These are phyloP conservation scores for Cutaneotrichosporon spelunceum DNA, from an alignment of 1,284 basidiomycete genomes.

Conservation along the genomic window DNA sequence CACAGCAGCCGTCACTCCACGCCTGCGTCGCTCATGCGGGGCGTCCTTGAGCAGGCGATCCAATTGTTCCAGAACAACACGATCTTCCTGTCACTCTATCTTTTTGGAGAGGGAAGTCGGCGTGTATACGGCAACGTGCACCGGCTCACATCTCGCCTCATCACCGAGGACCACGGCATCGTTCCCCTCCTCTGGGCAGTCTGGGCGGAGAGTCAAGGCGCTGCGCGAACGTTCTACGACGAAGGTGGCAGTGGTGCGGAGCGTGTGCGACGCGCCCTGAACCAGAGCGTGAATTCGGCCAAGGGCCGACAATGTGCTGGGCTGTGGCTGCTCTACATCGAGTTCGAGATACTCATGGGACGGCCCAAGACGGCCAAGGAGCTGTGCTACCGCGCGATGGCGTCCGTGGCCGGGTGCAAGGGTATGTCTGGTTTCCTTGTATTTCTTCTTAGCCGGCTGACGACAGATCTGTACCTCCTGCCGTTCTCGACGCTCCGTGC, in stretches of 20 bases:
- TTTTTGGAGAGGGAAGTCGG: conserved; percentile 49
- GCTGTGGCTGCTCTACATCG: conserved; percentile 75
- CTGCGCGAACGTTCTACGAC: conserved; percentile 42
- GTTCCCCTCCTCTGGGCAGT: conserved; percentile 44
- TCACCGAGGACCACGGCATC: conserved; percentile 29
- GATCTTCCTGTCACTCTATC: conserved; percentile 51
- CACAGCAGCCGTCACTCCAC: conserved; percentile 36
- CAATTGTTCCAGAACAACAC: conserved; percentile 52
- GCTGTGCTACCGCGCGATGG: conserved; percentile 72
- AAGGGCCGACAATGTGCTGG: conserved; percentile 32
- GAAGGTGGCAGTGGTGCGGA: conserved; percentile 41
- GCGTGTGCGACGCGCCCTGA: conserved; percentile 42
- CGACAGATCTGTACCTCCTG: conserved; percentile 74
- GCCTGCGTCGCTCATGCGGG: conserved; percentile 41
- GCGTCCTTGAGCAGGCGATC: conserved; percentile 49
- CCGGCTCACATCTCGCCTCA: conserved; percentile 33
- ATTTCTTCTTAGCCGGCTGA: background rate
- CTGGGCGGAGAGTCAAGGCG: conserved; percentile 43
- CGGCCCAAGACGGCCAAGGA: conserved; percentile 66
- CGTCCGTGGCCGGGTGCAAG: conserved; percentile 55
- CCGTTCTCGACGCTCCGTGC: conserved; percentile 70
- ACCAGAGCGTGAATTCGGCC: conserved; percentile 36
- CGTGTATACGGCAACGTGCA: conserved; percentile 52
- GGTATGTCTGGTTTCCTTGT: conserved; percentile 27
- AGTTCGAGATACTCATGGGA: conserved; percentile 71